Evolutionary conservation across 495 filamentous ascomycete species (phyloP).

Genomic region (Glutinoglossum americanum): DNA sequence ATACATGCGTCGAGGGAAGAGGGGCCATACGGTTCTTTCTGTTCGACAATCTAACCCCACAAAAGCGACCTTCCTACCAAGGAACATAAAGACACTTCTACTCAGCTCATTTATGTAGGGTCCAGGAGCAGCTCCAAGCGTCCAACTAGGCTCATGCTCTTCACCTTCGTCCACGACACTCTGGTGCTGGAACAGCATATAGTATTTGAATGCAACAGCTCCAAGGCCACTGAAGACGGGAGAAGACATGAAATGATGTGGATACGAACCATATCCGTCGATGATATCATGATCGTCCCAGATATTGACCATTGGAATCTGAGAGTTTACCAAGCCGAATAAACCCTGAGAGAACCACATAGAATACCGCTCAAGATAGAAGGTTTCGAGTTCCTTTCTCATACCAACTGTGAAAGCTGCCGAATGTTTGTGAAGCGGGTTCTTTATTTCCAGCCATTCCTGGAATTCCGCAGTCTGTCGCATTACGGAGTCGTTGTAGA

Average conservation of each 20-base stretch:
- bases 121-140: slow-evolving; percentile 55
- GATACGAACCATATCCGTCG: slow-evolving; percentile 84
- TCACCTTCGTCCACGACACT: slow-evolving; percentile 22
- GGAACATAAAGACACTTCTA: slow-evolving; percentile 55
- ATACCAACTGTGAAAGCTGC: slow-evolving; percentile 55
- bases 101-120: slow-evolving; percentile 63
- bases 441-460: slow-evolving; percentile 58
- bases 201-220: slow-evolving; percentile 63
- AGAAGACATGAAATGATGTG: slow-evolving; percentile 83
- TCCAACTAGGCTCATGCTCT: slow-evolving; percentile 52
- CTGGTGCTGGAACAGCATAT: slow-evolving; percentile 89
- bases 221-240: slow-evolving; percentile 82
- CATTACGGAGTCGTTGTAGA: slow-evolving; percentile 72
- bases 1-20: neutral
- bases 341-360: slow-evolving; percentile 69
- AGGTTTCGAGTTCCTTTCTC: slow-evolving; percentile 61
- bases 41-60: slow-evolving; percentile 76
- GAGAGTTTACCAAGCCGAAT: slow-evolving; percentile 62
- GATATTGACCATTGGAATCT: slow-evolving; percentile 81
- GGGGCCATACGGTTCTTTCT: slow-evolving; percentile 30
- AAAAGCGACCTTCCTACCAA: slow-evolving; percentile 73
- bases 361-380: slow-evolving; percentile 78
- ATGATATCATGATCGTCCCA: slow-evolving; percentile 93
- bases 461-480: slow-evolving; percentile 44
- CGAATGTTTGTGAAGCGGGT: slow-evolving; percentile 60